phyloP scores from a whole-genome alignment of 1,139 yeast genomes.

The Candida neerlandica region DNA sequence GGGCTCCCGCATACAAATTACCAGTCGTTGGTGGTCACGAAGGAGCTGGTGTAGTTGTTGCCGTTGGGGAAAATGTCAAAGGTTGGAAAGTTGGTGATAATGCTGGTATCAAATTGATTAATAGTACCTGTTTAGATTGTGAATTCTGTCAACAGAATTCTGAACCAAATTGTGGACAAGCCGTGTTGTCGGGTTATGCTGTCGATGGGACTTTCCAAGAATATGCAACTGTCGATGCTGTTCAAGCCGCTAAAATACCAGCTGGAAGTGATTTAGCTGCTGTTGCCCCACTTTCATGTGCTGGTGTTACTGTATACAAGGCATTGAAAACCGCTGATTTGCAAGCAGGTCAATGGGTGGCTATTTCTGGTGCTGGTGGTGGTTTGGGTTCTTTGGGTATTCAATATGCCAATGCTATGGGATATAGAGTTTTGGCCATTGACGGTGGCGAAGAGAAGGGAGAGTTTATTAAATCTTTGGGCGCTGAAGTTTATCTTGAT shows the following conservation, averaged over 20 bases:
- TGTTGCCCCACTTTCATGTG: conserved; percentile 79
- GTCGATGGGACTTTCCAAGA: conserved; percentile 83
- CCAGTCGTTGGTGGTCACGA: conserved; percentile 83
- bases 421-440: conserved; percentile 70
- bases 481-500: conserved; percentile 71
- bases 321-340: conserved; percentile 42
- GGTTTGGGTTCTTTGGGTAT: conserved; percentile 76
- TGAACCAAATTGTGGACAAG: conserved; percentile 69
- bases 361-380: conserved; percentile 79
- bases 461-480: conserved; percentile 54
- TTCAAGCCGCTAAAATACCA: conserved; percentile 81
- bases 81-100: conserved; percentile 71
- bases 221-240: conserved; percentile 81
- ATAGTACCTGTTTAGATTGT: conserved; percentile 70
- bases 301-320: conserved; percentile 71
- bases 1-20: conserved; percentile 67
- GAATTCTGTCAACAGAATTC: conserved; percentile 65
- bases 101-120: conserved; percentile 78
- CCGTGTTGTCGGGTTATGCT: conserved; percentile 74
- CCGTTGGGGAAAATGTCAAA: conserved; percentile 62
- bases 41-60: conserved; percentile 82
- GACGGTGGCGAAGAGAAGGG: conserved; percentile 75
- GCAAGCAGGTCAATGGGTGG: conserved; percentile 73
- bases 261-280: conserved; percentile 69
- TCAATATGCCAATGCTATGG: conserved; percentile 78